Evolutionary conservation across 768 basidiomycete genomes (phyloP).

Genomic region (Strobilomyces confusus): DNA sequence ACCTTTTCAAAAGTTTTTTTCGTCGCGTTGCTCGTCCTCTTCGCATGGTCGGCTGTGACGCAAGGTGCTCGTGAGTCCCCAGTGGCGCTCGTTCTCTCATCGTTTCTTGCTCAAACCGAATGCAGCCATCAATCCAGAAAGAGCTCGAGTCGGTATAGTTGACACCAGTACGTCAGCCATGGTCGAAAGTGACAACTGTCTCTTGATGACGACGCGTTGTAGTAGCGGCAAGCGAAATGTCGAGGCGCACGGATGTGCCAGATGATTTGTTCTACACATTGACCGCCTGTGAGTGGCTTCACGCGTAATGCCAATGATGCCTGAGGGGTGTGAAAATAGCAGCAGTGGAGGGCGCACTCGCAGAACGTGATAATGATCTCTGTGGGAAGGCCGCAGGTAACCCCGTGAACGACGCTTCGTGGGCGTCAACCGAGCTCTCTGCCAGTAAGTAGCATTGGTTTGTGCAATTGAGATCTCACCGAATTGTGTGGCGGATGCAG

Average conservation of each 20-base stretch:
- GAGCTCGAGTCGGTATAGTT: not conserved
- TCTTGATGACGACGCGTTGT: not conserved
- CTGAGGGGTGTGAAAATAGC: too few relatives aligned
- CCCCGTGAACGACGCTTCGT: too few relatives aligned
- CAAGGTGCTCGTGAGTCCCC: conserved; percentile 13
- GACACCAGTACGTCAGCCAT: not conserved
- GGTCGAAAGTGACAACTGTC: not conserved
- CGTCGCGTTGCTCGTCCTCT: not conserved
- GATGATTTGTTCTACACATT: not conserved
- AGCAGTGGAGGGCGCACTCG: too few relatives aligned
- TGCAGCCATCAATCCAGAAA: not conserved
- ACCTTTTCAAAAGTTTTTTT: not conserved
- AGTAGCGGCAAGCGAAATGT: not conserved
- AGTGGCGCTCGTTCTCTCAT: not conserved
- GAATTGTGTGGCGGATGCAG: not conserved
- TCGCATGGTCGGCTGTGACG: conserved; percentile 2
- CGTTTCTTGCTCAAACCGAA: not conserved
- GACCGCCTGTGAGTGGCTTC: not conserved
- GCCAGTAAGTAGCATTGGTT: not conserved
- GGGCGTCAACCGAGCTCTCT: not conserved
- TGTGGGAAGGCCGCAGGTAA: too few relatives aligned
- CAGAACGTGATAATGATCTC: too few relatives aligned
- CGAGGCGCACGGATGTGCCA: not conserved
- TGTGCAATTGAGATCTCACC: not conserved
- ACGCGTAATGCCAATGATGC: too few relatives aligned